phyloP scores from a whole-genome alignment of 768 basidiomycete genomes.

The Tephrocybe sp. region DNA sequence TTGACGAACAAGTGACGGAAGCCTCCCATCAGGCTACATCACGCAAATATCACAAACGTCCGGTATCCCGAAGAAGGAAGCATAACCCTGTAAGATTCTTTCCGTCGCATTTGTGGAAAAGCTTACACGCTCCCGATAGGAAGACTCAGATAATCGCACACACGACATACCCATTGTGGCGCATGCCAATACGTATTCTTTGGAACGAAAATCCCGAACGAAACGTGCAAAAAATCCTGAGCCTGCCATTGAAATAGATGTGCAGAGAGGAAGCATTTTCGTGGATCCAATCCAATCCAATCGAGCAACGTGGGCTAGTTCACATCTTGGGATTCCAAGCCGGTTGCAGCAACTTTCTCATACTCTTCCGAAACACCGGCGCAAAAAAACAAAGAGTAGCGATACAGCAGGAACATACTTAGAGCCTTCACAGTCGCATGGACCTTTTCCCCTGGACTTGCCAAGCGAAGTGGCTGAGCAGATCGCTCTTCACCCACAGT shows the following conservation, averaged over 20 bases:
- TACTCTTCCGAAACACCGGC: neutral
- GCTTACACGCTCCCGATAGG: no score
- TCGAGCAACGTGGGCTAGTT: constrained; percentile 1
- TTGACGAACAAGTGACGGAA: neutral
- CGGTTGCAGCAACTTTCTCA: neutral
- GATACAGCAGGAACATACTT: no score
- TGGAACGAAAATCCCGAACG: neutral
- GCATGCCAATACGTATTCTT: neutral
- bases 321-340: neutral
- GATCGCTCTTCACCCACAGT: no score
- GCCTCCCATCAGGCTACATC: neutral
- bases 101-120: no score
- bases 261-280: neutral
- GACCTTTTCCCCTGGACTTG: no score
- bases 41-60: neutral
- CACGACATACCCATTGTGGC: neutral
- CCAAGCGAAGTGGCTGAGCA: no score
- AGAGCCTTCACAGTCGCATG: no score
- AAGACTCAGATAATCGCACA: neutral
- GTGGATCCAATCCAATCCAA: neutral
- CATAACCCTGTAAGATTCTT: neutral
- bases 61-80: neutral
- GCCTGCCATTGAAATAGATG: neutral
- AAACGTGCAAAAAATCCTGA: neutral
- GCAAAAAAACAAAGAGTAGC: neutral